phyloP scores from a whole-genome alignment of 1,284 basidiomycete genomes.

The Austroboletus novae-zelandiae region DNA sequence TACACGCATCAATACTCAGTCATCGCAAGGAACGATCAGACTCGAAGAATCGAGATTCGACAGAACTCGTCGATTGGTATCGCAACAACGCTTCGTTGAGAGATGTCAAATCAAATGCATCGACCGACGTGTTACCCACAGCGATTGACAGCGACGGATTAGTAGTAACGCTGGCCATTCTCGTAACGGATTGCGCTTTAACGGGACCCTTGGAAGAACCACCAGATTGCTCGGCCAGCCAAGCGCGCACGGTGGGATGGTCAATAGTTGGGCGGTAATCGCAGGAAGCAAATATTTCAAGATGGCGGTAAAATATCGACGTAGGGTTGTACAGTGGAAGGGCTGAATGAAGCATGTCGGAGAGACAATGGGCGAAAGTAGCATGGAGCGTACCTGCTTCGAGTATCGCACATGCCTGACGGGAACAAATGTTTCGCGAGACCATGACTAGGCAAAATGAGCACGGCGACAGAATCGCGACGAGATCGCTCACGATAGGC shows the following conservation, averaged over 20 bases:
- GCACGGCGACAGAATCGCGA: slow-evolving; percentile 6
- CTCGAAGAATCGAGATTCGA: slow-evolving; percentile 4
- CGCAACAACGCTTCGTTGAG: slow-evolving; percentile 39
- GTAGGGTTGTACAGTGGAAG: slow-evolving; percentile 58
- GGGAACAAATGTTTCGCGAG: slow-evolving; percentile 32
- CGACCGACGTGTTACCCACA: slow-evolving; percentile 21
- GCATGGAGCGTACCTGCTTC: slow-evolving; percentile 39
- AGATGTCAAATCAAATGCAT: slow-evolving; percentile 37
- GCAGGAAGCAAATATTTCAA: slow-evolving; percentile 49
- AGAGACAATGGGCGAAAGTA: background rate
- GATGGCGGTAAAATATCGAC: slow-evolving; percentile 43
- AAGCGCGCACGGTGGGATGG: slow-evolving; percentile 40
- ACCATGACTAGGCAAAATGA: slow-evolving; percentile 38
- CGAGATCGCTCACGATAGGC: slow-evolving; percentile 53
- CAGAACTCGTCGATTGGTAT: slow-evolving; percentile 28
- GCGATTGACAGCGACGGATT: slow-evolving; percentile 12
- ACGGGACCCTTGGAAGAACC: slow-evolving; percentile 9
- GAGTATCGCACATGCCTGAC: slow-evolving; percentile 38
- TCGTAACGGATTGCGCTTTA: slow-evolving; percentile 13
- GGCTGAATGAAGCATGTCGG: slow-evolving; percentile 30
- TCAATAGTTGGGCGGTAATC: slow-evolving; percentile 38
- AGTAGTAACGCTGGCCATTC: slow-evolving; percentile 3
- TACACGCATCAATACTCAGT: slow-evolving; percentile 8
- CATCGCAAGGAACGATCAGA: background rate
- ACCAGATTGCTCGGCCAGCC: slow-evolving; percentile 34